Evolutionary conservation across 2,329 filamentous ascomycete species (phyloP).

Genomic region (Nakataea oryzae): DNA sequence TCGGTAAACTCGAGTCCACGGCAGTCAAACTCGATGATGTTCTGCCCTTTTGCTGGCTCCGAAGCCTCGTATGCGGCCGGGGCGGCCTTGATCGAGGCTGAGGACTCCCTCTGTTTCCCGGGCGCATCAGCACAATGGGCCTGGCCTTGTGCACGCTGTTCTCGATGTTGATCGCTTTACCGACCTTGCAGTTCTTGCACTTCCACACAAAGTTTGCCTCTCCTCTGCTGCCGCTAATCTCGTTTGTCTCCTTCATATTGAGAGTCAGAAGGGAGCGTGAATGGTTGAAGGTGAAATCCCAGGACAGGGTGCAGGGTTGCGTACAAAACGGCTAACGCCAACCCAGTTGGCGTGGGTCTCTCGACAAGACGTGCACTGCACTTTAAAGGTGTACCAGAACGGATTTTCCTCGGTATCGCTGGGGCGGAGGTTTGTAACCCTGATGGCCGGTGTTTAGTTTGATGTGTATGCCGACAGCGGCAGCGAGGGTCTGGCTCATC

Average conservation of each 20-base stretch:
- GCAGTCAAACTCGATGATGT: slow-evolving; percentile 86
- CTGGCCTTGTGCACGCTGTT: background rate
- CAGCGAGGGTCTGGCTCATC: background rate
- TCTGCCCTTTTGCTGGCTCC: slow-evolving; percentile 64
- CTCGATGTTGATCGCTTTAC: background rate
- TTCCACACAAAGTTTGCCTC: slow-evolving; percentile 99
- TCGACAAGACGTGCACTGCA: slow-evolving; percentile 95
- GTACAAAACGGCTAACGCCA: slow-evolving; percentile 70
- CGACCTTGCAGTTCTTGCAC: slow-evolving; percentile 94
- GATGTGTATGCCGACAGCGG: background rate
- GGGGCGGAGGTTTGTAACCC: slow-evolving; percentile 82
- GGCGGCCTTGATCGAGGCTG: slow-evolving; percentile 68
- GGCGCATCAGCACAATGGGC: background rate
- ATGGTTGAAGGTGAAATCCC: background rate
- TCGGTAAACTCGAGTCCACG: slow-evolving; percentile 85
- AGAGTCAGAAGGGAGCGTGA: background rate
- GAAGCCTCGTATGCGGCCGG: slow-evolving; percentile 61
- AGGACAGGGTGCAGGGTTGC: too few species aligned
- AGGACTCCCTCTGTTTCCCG: slow-evolving; percentile 59
- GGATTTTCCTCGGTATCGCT: slow-evolving; percentile 70
- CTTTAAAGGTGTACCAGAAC: slow-evolving; percentile 96
- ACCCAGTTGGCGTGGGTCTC: slow-evolving; percentile 84
- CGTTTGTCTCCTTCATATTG: slow-evolving; percentile 79
- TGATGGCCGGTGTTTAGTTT: slow-evolving; percentile 23
- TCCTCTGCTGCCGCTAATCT: slow-evolving; percentile 84